Evolutionary conservation across 2,329 filamentous ascomycete species (phyloP), one percentile per base, ranked within the genome.

Genomic region (Dactylonectria estremocensis): DNA sequence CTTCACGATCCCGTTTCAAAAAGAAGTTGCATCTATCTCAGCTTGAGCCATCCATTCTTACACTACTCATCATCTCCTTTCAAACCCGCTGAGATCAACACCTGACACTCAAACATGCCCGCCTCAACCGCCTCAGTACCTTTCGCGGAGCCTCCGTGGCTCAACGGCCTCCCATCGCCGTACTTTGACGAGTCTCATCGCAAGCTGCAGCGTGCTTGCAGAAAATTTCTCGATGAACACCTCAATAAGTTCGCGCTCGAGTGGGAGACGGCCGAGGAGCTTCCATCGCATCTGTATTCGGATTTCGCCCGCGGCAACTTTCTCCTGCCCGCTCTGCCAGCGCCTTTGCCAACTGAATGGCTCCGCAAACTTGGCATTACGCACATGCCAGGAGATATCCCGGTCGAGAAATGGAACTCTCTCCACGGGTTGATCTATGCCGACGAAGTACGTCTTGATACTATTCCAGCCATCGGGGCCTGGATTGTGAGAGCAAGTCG

Each of bases 351-450:
- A 0, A 87, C 91, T 1, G 85, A 86, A 55, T 92, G 91, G 89
- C 81, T 94, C 67, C 90, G 90, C 78, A 86, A 83, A 50, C 75
- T 92, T 18, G 91, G 90, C 0, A 90, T 94, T 52, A 82, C 89
- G 64, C 87, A 92, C 72, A 88, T 95, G 46, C 82, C 91, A 0
- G 91, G 91, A 1, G 87, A 87, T 0, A 79, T 91, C 2, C 90
- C 89, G 70, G 88, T 95, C 2, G 92, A 94, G 76, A 91, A 95
- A 28, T 95, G 91, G 82, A 92, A 93, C 74, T 90, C 91, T 71
- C 83, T 93, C 10, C 92, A 95, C 76, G 89, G 86, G 0, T 84
- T 90, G 61, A 94, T 95, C 57, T 94, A 91, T 75, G 81, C 83
- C 4, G 92, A 94, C 74, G 92, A 77, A 72, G 75, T 77, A 52